Evolutionary conservation across 2,329 filamentous ascomycete genomes (phyloP).

Genomic region (Lasiodiplodia sp.): DNA sequence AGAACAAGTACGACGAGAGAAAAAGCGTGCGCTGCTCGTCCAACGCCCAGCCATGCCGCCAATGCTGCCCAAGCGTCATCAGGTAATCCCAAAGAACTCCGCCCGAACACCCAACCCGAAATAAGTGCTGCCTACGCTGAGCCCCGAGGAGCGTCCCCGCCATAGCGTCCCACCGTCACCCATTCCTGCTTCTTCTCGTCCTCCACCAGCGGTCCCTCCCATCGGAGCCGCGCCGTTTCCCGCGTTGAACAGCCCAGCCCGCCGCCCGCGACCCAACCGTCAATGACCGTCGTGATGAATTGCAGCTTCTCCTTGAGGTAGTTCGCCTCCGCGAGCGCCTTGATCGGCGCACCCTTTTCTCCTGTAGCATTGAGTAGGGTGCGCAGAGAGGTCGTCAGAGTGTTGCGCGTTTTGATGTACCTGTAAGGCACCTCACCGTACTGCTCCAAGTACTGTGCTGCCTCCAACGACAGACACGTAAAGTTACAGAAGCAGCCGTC

Average conservation of each 20-base stretch:
- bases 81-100: constrained; percentile 21
- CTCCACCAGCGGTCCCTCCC: constrained; percentile 53
- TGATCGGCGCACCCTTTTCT: constrained; percentile 56
- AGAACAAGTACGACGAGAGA: not conserved
- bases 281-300: constrained; percentile 72
- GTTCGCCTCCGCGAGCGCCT: constrained; percentile 71
- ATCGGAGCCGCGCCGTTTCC: constrained; percentile 47
- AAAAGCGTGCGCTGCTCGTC: constrained; percentile 8
- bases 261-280: constrained; percentile 74
- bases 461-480: constrained; percentile 76
- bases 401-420: constrained; percentile 72
- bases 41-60: constrained; percentile 25
- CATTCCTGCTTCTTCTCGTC: constrained; percentile 55
- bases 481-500: constrained; percentile 80
- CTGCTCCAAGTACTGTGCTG: constrained; percentile 68
- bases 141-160: constrained; percentile 49
- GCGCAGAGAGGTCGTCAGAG: constrained; percentile 75
- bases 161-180: constrained; percentile 57
- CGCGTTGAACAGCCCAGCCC: constrained; percentile 65
- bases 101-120: constrained; percentile 7
- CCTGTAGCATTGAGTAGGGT: constrained; percentile 70
- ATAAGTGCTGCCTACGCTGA: constrained; percentile 18
- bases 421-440: constrained; percentile 69
- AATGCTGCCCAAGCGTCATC: constrained; percentile 28
- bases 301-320: constrained; percentile 76